These are phyloP conservation scores for Aspergillus sparsus DNA, from an alignment of 495 filamentous ascomycete species.

Conservation along the genomic window DNA sequence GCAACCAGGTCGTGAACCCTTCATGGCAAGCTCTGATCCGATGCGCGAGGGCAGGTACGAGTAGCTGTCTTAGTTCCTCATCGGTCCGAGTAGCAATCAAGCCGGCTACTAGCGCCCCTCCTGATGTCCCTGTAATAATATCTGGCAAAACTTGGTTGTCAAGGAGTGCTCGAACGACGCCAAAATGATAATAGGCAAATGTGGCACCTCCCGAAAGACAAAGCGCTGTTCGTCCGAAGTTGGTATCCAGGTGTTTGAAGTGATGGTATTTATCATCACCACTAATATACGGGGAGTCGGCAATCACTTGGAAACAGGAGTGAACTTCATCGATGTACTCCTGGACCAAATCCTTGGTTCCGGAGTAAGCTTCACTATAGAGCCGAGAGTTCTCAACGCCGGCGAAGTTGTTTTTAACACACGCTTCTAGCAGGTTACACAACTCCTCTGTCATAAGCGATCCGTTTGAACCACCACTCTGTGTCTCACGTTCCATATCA, in stretches of 20 bases:
- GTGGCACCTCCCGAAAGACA: constrained; percentile 93
- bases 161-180: constrained; percentile 85
- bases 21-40: constrained; percentile 87
- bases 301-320: constrained; percentile 63
- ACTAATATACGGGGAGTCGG: constrained; percentile 63
- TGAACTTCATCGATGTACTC: constrained; percentile 77
- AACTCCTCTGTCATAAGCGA: constrained; percentile 68
- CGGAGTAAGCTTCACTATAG: constrained; percentile 95
- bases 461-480: constrained; percentile 29
- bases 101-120: constrained; percentile 87
- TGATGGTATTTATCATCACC: constrained; percentile 74
- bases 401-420: constrained; percentile 95
- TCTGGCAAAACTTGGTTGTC: constrained; percentile 85
- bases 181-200: constrained; percentile 97
- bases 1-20: constrained; percentile 69
- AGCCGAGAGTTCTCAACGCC: constrained; percentile 92
- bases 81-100: constrained; percentile 88
- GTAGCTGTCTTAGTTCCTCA: constrained; percentile 78
- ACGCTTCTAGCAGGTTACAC: constrained; percentile 74
- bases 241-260: constrained; percentile 85
- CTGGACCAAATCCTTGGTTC: constrained; percentile 91
- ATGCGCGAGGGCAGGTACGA: constrained; percentile 81
- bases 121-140: constrained; percentile 94
- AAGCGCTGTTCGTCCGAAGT: constrained; percentile 88
- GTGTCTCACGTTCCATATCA: constrained; percentile 53